Conservation (phyloP, 1,284 basidiomycete genomes). For the Tausonia pullulans region DNA sequence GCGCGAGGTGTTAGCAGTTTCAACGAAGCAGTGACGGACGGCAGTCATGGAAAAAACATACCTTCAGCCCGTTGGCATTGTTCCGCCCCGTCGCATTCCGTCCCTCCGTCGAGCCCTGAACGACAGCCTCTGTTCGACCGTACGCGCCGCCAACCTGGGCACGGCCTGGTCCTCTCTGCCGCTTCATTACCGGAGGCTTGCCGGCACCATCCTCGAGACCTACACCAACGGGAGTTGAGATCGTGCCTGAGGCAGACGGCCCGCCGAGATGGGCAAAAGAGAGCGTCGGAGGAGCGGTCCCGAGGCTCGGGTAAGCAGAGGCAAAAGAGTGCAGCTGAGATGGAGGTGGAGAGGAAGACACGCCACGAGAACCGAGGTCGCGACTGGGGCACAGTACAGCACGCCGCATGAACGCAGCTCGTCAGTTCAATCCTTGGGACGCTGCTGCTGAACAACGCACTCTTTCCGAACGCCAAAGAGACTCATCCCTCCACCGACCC, state of each 20-base stretch:
- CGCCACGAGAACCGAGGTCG: too few species aligned
- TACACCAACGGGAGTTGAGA: conserved; percentile 21
- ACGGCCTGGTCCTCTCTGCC: conserved; percentile 22
- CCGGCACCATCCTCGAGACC: conserved; percentile 16
- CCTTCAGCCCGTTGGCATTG: conserved; percentile 18
- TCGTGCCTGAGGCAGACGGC: conserved; percentile 14
- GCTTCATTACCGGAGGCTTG: conserved; percentile 33
- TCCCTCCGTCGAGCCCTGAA: not conserved
- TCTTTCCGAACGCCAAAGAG: conserved; percentile 25
- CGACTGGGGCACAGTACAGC: conserved; percentile 16
- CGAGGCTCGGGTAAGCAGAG: too few species aligned
- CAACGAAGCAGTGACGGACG: too few species aligned
- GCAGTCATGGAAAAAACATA: not conserved
- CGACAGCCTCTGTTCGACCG: not conserved
- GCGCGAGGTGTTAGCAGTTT: too few species aligned
- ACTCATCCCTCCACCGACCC: conserved; percentile 20
- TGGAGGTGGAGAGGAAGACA: too few species aligned
- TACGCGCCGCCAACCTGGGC: not conserved
- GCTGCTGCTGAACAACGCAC: conserved; percentile 20
- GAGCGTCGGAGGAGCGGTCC: conserved; percentile 15
- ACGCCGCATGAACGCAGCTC: not conserved
- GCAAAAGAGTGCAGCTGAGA: too few species aligned
- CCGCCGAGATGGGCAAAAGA: conserved; percentile 21
- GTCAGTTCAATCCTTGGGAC: not conserved
- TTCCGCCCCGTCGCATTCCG: conserved; percentile 23